Conservation (phyloP, 1,284 basidiomycete genomes). For the Apiotrichum sp. region DNA sequence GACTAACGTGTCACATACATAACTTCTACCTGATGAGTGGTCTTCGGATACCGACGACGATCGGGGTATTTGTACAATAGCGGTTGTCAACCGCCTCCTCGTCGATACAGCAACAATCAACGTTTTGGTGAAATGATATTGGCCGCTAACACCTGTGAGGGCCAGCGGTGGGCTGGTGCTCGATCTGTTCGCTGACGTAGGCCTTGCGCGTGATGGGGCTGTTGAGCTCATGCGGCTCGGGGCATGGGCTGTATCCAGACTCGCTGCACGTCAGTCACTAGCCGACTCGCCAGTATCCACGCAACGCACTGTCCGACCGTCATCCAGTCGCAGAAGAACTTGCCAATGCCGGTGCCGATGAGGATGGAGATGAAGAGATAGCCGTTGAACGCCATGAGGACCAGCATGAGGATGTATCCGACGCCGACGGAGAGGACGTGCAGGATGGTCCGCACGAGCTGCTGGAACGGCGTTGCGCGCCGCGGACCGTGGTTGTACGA, state of each 20-base stretch:
- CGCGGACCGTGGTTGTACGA: slow-evolving; percentile 7
- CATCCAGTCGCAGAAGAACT: slow-evolving; percentile 35
- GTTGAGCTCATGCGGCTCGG: no score
- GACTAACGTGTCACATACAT: no score
- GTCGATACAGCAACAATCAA: no score
- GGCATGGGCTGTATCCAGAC: neutral
- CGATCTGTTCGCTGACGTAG: no score
- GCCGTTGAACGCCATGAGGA: slow-evolving; percentile 32
- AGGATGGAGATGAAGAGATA: slow-evolving; percentile 29
- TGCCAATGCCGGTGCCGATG: slow-evolving; percentile 25
- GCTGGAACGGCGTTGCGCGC: slow-evolving; percentile 26
- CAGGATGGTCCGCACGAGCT: slow-evolving; percentile 21
- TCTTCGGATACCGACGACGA: no score
- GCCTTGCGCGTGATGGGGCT: no score
- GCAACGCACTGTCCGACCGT: slow-evolving; percentile 5
- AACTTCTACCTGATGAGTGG: no score
- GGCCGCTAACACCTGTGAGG: no score
- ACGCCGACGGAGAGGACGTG: slow-evolving; percentile 19
- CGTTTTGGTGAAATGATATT: no score
- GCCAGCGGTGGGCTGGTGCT: no score
- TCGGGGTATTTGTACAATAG: no score
- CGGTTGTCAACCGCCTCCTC: no score
- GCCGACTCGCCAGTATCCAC: neutral
- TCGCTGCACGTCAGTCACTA: neutral
- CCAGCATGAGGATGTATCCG: slow-evolving; percentile 29